phyloP scores from a whole-genome alignment of 106 monocot species.

The Iris macrosiphon region DNA sequence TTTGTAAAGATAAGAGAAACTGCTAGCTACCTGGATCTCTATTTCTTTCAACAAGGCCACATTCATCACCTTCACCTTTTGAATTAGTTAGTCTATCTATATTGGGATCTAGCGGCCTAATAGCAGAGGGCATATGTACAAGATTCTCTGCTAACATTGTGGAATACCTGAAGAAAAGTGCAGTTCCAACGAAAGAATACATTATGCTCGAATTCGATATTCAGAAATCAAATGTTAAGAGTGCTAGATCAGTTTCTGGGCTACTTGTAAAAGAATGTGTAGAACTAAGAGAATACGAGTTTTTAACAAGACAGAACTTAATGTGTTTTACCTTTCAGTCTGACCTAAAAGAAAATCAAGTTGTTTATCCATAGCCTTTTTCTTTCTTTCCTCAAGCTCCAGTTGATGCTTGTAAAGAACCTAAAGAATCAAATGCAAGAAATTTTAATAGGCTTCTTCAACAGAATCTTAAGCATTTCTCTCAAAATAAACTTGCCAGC shows the following conservation, averaged over 20 bases:
- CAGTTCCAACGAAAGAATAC: neutral
- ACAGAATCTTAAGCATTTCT: neutral
- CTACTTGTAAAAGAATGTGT: too few species aligned
- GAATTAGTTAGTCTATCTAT: slow-evolving; percentile 14
- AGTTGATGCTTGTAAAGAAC: slow-evolving; percentile 95
- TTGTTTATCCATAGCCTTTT: slow-evolving; percentile 94
- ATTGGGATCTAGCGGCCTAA: slow-evolving; percentile 8
- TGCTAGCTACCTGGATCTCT: slow-evolving; percentile 15
- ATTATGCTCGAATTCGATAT: neutral
- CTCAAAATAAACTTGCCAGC: slow-evolving; percentile 45
- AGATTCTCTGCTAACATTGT: slow-evolving; percentile 99
- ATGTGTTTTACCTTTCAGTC: slow-evolving; percentile 99
- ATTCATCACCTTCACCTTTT: slow-evolving; percentile 18
- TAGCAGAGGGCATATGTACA: slow-evolving; percentile 36
- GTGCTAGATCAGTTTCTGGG: too few species aligned
- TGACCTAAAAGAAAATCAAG: slow-evolving; percentile 98
- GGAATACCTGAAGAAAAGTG: slow-evolving; percentile 71
- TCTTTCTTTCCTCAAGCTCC: slow-evolving; percentile 93
- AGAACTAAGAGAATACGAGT: neutral
- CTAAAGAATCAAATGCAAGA: slow-evolving; percentile 32
- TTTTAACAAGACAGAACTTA: slow-evolving; percentile 3
- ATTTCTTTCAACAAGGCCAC: slow-evolving; percentile 1
- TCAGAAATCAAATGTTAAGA: neutral
- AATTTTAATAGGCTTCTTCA: neutral
- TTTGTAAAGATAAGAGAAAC: neutral